A percentile compares a stretch with the other conserved stretches of the same genome.
Evolutionary conservation across 1,139 yeast species (phyloP).

Genomic region (Hansenula sp.): DNA sequence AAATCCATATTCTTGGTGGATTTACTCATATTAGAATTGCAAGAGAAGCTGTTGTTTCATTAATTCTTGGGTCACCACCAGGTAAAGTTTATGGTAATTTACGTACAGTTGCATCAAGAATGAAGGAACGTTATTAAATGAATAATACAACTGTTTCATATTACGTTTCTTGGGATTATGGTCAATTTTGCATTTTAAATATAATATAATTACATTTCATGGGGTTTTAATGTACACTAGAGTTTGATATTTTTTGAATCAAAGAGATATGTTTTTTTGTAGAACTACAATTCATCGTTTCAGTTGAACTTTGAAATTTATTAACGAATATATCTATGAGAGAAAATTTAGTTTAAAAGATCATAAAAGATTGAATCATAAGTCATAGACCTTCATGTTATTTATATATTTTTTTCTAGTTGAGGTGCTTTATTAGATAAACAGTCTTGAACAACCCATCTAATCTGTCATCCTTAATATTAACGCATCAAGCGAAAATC

Average conservation of each 20-base stretch:
- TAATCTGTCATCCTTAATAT: neutral
- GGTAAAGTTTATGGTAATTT: constrained; percentile 97
- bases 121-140: constrained; percentile 85
- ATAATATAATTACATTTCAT: neutral
- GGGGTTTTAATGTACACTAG: neutral
- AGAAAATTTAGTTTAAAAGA: neutral
- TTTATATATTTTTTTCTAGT: neutral
- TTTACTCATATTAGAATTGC: constrained; percentile 97
- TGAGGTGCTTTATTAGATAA: neutral
- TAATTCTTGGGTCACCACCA: constrained; percentile 97
- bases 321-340: too few species aligned
- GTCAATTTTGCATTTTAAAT: neutral
- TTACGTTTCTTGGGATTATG: too few species aligned
- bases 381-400: constrained; percentile 2
- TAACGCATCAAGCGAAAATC: neutral
- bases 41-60: constrained; percentile 89
- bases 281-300: too few species aligned
- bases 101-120: constrained; percentile 93
- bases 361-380: neutral
- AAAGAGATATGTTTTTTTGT: too few species aligned
- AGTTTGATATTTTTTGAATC: too few species aligned
- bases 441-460: neutral
- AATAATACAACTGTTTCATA: too few species aligned
- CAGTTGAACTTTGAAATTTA: neutral
- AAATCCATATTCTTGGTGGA: constrained; percentile 95